These are phyloP conservation scores for Syzygium aromaticum DNA, from an alignment of 345 rosid species.

Conservation along the genomic window DNA sequence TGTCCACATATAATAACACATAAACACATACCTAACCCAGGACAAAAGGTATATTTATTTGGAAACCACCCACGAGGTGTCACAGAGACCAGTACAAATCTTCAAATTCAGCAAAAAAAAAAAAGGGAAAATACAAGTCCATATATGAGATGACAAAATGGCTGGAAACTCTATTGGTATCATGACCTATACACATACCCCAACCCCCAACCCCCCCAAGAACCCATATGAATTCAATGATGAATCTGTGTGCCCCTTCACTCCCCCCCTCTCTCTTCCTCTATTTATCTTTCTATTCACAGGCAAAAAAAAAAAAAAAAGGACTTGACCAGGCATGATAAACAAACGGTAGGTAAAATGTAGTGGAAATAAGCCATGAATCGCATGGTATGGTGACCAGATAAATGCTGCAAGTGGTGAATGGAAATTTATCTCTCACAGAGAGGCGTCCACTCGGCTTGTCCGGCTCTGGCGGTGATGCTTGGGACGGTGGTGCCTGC, in stretches of 20 bases:
- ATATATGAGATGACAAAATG: conserved; percentile 18
- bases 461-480: conserved; percentile 33
- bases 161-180: not conserved
- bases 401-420: not conserved
- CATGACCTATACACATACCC: conserved; percentile 37
- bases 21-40: not conserved
- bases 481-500: conserved; percentile 37
- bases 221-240: not conserved
- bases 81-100: not conserved
- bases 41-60: not conserved
- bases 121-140: not conserved
- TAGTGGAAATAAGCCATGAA: not conserved
- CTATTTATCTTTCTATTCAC: conserved; percentile 24
- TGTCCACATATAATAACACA: not conserved
- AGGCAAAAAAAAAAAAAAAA: conserved; percentile 1
- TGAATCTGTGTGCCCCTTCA: conserved; percentile 15
- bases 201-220: conserved; percentile 6
- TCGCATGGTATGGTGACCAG: not conserved
- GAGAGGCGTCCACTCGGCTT: not conserved
- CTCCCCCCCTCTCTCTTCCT: not conserved
- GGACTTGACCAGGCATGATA: not conserved
- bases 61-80: not conserved
- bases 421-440: not conserved
- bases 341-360: not conserved
- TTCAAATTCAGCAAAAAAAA: not conserved